Evolutionary conservation across 805 yeast genomes (phyloP).

Genomic region (Saccharomycopsis sp.): DNA sequence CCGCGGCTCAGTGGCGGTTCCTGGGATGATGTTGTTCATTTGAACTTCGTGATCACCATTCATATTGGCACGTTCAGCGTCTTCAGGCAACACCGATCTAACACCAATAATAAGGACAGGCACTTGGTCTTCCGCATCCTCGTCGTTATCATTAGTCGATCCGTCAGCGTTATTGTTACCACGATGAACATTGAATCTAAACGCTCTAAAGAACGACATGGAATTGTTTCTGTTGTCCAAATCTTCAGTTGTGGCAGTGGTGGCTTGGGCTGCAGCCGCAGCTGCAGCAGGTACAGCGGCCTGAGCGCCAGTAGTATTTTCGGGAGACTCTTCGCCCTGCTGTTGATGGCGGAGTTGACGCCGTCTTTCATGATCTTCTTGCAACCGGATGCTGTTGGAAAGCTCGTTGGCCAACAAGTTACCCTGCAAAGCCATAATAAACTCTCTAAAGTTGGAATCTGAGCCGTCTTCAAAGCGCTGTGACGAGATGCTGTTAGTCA

Average conservation of each 20-base stretch:
- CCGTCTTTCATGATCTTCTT: constrained; percentile 8
- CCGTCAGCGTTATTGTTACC: constrained; percentile 10
- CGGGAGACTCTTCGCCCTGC: background rate
- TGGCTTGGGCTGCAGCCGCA: background rate
- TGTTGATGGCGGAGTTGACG: background rate
- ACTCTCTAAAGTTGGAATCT: constrained; percentile 40
- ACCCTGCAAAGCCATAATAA: constrained; percentile 34
- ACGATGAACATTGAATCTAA: constrained; percentile 32
- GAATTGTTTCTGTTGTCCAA: constrained; percentile 29
- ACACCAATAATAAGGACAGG: constrained; percentile 47
- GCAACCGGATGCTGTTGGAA: constrained; percentile 24
- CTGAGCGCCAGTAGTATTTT: background rate
- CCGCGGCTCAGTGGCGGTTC: constrained; percentile 5
- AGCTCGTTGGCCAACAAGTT: constrained; percentile 37
- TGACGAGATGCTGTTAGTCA: constrained; percentile 5
- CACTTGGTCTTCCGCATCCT: constrained; percentile 24
- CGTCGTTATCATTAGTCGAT: constrained; percentile 3
- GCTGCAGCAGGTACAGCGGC: constrained; percentile 4
- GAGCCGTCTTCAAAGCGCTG: constrained; percentile 22
- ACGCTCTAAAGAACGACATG: constrained; percentile 38
- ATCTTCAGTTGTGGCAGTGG: constrained; percentile 27
- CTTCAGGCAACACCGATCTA: constrained; percentile 31
- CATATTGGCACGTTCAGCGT: constrained; percentile 14
- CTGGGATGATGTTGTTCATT: constrained; percentile 15
- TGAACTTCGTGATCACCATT: constrained; percentile 17